These are phyloP conservation scores for Croton laevigatus DNA, from an alignment of 441 rosid genomes.

Conservation along the genomic window DNA sequence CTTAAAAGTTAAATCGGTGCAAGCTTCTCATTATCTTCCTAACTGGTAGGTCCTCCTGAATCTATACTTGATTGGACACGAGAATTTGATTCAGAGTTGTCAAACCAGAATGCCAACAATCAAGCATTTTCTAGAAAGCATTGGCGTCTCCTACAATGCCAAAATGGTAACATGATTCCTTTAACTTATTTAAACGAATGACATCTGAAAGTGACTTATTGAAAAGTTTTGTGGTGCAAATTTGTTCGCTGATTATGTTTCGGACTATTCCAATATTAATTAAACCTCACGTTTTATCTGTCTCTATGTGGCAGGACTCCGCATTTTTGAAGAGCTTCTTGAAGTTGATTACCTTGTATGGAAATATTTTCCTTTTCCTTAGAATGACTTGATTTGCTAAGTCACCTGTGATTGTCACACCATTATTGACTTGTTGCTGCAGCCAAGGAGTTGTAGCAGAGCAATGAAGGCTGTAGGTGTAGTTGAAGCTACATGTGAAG, in stretches of 20 bases:
- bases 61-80: slow-evolving; percentile 87
- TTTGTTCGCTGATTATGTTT: slow-evolving; percentile 8
- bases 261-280: slow-evolving; percentile 14
- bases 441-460: slow-evolving; percentile 99
- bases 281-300: slow-evolving; percentile 5
- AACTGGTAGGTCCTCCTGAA: slow-evolving; percentile 81
- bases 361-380: slow-evolving; percentile 20
- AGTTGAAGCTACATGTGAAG: slow-evolving; percentile 97
- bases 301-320: slow-evolving; percentile 69
- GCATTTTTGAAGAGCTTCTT: slow-evolving; percentile 99
- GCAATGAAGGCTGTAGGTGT: slow-evolving; percentile 99
- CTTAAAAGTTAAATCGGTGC: slow-evolving; percentile 25
- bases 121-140: slow-evolving; percentile 97
- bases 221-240: background rate
- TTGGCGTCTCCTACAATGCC: slow-evolving; percentile 99
- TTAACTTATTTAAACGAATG: slow-evolving; percentile 12
- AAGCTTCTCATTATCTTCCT: slow-evolving; percentile 31
- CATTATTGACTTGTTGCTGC: slow-evolving; percentile 33
- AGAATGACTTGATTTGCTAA: slow-evolving; percentile 16
- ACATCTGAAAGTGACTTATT: background rate
- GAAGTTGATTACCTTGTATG: slow-evolving; percentile 99
- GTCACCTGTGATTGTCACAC: slow-evolving; percentile 26
- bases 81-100: slow-evolving; percentile 72
- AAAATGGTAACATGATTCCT: slow-evolving; percentile 64
- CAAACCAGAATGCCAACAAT: slow-evolving; percentile 70